phyloP scores from a whole-genome alignment of 305 asterid species.

The Withania somnifera region DNA sequence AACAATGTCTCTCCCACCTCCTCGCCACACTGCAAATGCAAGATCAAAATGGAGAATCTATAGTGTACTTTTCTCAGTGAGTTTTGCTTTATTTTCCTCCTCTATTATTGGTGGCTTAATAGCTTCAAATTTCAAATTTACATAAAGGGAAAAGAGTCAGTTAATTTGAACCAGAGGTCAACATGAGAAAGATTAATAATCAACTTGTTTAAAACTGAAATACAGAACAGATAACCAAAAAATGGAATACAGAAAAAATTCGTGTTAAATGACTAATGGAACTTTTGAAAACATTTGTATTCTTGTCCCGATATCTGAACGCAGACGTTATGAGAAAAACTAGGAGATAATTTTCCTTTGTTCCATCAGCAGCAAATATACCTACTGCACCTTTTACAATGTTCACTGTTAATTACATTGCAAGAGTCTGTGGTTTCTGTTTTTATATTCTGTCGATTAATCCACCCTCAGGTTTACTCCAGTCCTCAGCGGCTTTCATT shows the following conservation, averaged over 20 bases:
- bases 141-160: background rate
- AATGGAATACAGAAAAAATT: background rate
- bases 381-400: background rate
- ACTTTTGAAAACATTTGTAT: background rate
- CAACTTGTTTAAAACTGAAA: background rate
- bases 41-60: background rate
- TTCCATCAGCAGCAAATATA: background rate
- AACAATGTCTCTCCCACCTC: constrained; percentile 61
- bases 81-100: background rate
- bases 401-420: background rate
- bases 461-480: background rate
- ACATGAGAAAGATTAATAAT: background rate
- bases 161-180: background rate
- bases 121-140: constrained; percentile 2
- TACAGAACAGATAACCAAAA: background rate
- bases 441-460: background rate
- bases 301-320: background rate
- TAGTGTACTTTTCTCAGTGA: background rate
- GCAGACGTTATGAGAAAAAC: background rate
- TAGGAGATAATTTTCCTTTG: background rate
- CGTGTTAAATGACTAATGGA: background rate
- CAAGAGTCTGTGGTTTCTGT: background rate
- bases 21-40: constrained; percentile 62
- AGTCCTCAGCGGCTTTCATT: background rate
- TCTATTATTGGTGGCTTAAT: background rate